Base-by-base conservation (phyloP, 768 basidiomycete species). In the Exsudoporus frostii region DNA sequence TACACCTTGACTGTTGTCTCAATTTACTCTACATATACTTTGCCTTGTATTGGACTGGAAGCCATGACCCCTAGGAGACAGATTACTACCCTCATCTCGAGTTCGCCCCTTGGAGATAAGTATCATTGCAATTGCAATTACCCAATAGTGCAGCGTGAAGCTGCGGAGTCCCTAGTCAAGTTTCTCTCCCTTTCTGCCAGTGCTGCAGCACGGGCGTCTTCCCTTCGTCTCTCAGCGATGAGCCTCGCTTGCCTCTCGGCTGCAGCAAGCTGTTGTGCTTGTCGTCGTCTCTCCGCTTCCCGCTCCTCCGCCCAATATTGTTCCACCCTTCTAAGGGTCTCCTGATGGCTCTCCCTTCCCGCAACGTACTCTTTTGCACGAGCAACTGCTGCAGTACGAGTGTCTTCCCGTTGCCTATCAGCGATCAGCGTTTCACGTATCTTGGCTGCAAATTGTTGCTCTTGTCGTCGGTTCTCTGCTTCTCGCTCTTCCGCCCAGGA, bases 401-500 rank as follows among this genome's bases (percentile, higher is more conserved):
- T 7, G 5, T 47, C 20, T 25, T 51, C 33, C 15, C 9, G 25
- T 27, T 4, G 33, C 22, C 34, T 34, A 24, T 51, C 29, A 6
- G 19, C 42, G 4, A 50, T 15, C 32, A 47, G 19, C 25, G 13
- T 33, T 24, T 51, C 41, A 27, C 29, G 41, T 20, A 36, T 45
- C 36, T 29, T 5, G 4, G 20, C 27, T 7, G 11, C 22, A 15
- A 9, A 14, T 14, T 45, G 43, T 27, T 46, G 34, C 30, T 39
- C 64, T 29, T 63, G 27, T n/a, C n/a, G n/a, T 25, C 25, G n/a
- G 2, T 2, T 24, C 13, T 36, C 33, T 7, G 33, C 33, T 51
- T 83, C 80, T 15, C 62, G 56, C 47, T 68, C 13, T 11, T 45
- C 11, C 9, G 9, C 43, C 19, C 2, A 5, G 5, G 14, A 14